These are phyloP conservation scores for Bassia scoparia DNA, from an alignment of 148 eudicot genomes.

Conservation along the genomic window DNA sequence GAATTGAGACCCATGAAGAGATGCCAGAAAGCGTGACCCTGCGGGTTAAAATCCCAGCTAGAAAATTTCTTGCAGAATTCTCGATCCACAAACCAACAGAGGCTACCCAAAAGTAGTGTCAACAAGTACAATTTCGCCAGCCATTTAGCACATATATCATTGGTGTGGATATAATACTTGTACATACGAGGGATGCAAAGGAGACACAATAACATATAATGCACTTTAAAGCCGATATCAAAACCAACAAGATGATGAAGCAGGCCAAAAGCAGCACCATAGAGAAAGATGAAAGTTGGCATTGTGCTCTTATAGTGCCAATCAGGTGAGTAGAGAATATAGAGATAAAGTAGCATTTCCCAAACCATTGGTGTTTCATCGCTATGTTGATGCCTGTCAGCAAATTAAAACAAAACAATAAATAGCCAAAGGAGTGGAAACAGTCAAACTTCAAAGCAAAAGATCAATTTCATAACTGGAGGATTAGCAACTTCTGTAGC, in stretches of 20 bases:
- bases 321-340: constrained; percentile 92
- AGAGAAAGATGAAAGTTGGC: constrained; percentile 81
- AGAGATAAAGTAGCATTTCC: constrained; percentile 92
- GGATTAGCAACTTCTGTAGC: neutral
- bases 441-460: neutral
- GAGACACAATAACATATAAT: constrained; percentile 73
- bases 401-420: neutral
- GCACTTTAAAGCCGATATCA: constrained; percentile 56
- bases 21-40: constrained; percentile 94
- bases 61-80: constrained; percentile 57
- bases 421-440: neutral
- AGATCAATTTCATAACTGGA: neutral
- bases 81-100: constrained; percentile 77
- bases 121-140: constrained; percentile 60
- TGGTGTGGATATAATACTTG: constrained; percentile 77
- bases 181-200: constrained; percentile 95
- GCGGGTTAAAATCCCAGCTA: constrained; percentile 69
- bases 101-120: constrained; percentile 50
- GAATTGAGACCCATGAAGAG: constrained; percentile 79
- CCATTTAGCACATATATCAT: constrained; percentile 57
- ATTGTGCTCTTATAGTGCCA: constrained; percentile 97
- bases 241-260: constrained; percentile 66
- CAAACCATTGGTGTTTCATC: constrained; percentile 98
- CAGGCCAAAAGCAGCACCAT: constrained; percentile 72
- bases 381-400: constrained; percentile 80